Evolutionary conservation across 2,329 filamentous ascomycete species (phyloP), one percentile per base, ranked within the genome.

Genomic region (Calonectria montana): DNA sequence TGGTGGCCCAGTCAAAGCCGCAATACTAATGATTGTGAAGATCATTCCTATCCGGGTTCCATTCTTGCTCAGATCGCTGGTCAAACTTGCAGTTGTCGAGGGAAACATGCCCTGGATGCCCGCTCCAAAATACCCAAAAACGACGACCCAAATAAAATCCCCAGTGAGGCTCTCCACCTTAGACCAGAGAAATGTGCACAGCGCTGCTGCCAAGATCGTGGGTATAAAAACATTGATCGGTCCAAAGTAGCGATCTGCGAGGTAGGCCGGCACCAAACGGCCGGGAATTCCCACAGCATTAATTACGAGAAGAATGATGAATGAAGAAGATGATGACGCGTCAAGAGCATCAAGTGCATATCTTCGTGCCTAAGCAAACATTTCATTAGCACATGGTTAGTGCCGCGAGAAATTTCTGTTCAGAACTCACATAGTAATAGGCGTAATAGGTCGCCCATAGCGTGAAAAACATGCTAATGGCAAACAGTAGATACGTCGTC

Each of bases 31-130:
- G 21, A 90, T 87, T 0, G 87, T 88, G 61, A 91, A 91, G 1
- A 88, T 83, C 90, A 92, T 91, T 63, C 90, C 90, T 73, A 91
- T 89, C 8, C 89, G 82, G 2, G 88, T 87, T 0, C 90, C 90
- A 4, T 86, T 83, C 78, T 90, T 90, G 15, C 84, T 82, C 71
- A 89, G 78, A 74, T 91, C 89, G 4, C 84, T 84, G 4, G 87
- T 89, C 67, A 92, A 80, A 29, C 88, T 76, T 1, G 80, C 81
- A 15, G 80, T 73, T 7, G 81, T 80, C 0, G 91, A 90, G 0
- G 93, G 92, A 76, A 94, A 94, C 13, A 94, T 79, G 8, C 88
- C 88, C 81, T 94, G 92, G 57, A 94, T 89, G 0, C 87, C 91
- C 0, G 91, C 91, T 0, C 88, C 90, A 2, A 88, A 88, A 59